Evolutionary conservation across 768 basidiomycete genomes (phyloP).

Genomic region (Russula vinacea): DNA sequence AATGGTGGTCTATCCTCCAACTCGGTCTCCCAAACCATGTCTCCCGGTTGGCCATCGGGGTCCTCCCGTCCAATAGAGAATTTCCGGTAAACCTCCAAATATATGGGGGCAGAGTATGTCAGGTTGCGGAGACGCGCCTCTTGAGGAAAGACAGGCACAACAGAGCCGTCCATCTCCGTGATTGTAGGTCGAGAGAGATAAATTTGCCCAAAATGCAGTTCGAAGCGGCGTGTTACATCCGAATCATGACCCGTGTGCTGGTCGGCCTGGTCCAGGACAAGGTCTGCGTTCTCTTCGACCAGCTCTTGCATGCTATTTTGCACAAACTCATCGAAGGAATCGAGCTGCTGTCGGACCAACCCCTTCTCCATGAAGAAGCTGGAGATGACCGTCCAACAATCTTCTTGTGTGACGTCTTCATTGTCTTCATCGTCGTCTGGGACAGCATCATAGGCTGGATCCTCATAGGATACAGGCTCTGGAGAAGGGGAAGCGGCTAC

Average conservation of each 20-base stretch:
- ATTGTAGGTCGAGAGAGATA: conserved; percentile 93
- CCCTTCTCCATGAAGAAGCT: conserved; percentile 97
- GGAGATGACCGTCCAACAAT: conserved; percentile 94
- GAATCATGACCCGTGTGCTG: conserved; percentile 88
- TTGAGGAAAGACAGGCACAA: conserved; percentile 92
- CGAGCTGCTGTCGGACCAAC: conserved; percentile 95
- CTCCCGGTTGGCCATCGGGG: conserved; percentile 75
- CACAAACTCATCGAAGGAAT: conserved; percentile 98
- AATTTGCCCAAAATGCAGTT: conserved; percentile 97
- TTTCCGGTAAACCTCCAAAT: conserved; percentile 91
- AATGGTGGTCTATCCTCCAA: conserved; percentile 54
- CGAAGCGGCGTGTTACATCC: conserved; percentile 85
- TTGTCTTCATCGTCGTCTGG: conserved; percentile 53
- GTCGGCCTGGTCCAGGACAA: conserved; percentile 93
- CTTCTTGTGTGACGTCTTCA: conserved; percentile 86
- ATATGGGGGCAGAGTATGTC: conserved; percentile 93
- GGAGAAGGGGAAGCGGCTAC: conserved; percentile 28
- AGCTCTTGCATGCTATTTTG: conserved; percentile 99
- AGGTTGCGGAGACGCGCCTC: conserved; percentile 92
- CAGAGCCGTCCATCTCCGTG: conserved; percentile 93
- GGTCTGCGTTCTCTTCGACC: conserved; percentile 93
- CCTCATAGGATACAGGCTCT: conserved; percentile 45
- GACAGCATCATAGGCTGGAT: conserved; percentile 52
- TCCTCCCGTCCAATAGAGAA: conserved; percentile 79
- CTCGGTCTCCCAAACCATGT: conserved; percentile 73